Evolutionary conservation across 2,329 filamentous ascomycete species (phyloP).

Genomic region (Fusarium algeriense): DNA sequence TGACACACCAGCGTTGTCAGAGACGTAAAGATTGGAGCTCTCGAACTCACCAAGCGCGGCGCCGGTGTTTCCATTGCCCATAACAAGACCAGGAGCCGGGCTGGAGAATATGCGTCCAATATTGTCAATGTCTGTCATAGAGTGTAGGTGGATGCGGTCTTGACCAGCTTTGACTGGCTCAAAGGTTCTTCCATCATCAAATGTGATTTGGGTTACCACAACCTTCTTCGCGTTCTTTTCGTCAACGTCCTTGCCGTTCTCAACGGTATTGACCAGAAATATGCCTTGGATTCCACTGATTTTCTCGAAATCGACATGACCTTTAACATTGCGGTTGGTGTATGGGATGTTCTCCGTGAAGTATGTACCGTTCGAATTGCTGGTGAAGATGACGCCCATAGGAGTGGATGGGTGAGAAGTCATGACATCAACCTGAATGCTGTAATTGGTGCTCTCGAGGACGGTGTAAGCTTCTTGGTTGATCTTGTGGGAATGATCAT

Average conservation of each 20-base stretch:
- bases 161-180: constrained; percentile 76
- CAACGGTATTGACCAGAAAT: constrained; percentile 88
- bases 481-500: constrained; percentile 75
- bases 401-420: constrained; percentile 72
- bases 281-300: constrained; percentile 92
- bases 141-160: constrained; percentile 86
- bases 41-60: constrained; percentile 76
- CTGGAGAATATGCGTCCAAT: constrained; percentile 91
- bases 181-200: constrained; percentile 94
- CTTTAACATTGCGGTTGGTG: constrained; percentile 83
- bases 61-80: constrained; percentile 94
- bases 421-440: constrained; percentile 95
- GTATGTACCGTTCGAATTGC: constrained; percentile 97
- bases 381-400: constrained; percentile 92
- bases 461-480: constrained; percentile 92
- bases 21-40: constrained; percentile 86
- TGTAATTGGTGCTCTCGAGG: constrained; percentile 96
- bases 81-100: constrained; percentile 89
- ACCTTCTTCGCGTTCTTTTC: constrained; percentile 70
- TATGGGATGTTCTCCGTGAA: constrained; percentile 93
- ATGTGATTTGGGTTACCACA: constrained; percentile 85
- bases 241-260: constrained; percentile 84
- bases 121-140: constrained; percentile 86
- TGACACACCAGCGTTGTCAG: constrained; percentile 87
- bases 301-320: constrained; percentile 95